Evolutionary conservation across 2,329 filamentous ascomycete species (phyloP), one percentile per base, ranked within the genome.

Genomic region (Fonsecaea monophora): DNA sequence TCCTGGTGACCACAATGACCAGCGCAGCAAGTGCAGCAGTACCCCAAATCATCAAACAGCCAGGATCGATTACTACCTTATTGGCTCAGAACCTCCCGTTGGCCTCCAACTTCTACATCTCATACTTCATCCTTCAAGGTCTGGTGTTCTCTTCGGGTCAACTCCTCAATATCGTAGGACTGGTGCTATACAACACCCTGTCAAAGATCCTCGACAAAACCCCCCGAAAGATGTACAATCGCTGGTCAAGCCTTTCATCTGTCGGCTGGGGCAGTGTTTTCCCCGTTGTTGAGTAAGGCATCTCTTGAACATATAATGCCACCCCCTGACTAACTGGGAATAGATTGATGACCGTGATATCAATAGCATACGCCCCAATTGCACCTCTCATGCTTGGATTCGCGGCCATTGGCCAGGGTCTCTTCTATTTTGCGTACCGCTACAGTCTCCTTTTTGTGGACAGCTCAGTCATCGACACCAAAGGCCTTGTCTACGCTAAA

Each of bases 111-210:
- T 96, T 98, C 76, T 99, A 97, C 78, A 89, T 98, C 21, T 92
- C 90, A 0, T 99, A 98, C 80, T 96, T 99, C 71, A 87, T 98
- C 37, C 87, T 99, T 2, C 95, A 98, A 78, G 96, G 94, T 38
- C 79, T 98, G 65, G 90, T 89, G 1, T 88, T 94, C 68, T 90
- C 92, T 3, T 86, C 92, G 0, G 86, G 89, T 55, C 86, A 91
- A 1, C 79, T 98, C 4, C 83, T 96, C 2, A 92, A 96, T 72
- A 85, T 91, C 55, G 82, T 80, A 21, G 92, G 92, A 15, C 84
- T 98, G 59, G 78, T 94, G 55, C 78, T 96, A 35, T 91, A 90
- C 75, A 87, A 88, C 59, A 76, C 96, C 5, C 82, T 94, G 55
- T 92, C 93, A 77, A 90, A 88, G 73, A 82, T 92, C 68, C 82